Base-by-base conservation (phyloP, 2,329 filamentous ascomycete species). In the Fusarium verticillioides region DNA sequence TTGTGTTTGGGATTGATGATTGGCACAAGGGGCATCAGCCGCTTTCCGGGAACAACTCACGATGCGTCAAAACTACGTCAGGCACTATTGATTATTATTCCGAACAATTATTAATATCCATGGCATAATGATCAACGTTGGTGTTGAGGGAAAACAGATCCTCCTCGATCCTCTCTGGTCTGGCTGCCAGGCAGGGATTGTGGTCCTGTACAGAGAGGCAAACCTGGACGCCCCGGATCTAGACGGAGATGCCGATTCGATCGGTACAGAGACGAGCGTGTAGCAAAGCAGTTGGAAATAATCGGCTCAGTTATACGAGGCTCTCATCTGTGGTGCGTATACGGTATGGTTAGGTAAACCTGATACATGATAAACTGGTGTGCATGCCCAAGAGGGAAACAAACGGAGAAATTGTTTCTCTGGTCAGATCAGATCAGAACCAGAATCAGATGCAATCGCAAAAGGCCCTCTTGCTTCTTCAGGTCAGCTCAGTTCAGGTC, bases 51-150 rank as follows among this genome's bases (percentile, higher is more conserved):
- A 73, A 74, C 71, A 61, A 72, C 47, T 67, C 66, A 74, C 63
- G 37, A 46, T 63, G 71, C 71, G 67, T 73, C 71, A 73, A 73
- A 50, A 43, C 56, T 69, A 73, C 71, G 71, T 72, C 71, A 73
- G 56, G 56, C 19, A 34, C 28, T 30, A 39, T 66, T 50, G 23
- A 26, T 21, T 28, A 46, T 44, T 62, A 59, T 59, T 26, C 56
- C 23, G 39, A 37, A 32, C 15, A 42, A 40, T 57, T 53, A 52
- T 63, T 46, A 36, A 32, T 42, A 60, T 63, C 43, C 21, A 62
- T 36, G 39, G 58, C 47, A 54, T 46, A 44, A 21, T 37, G 19
- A 39, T 46, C 21, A 54, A 16, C 36, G 28, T 32, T 37, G 64
- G 37, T 46, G 37, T 52, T 67, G 59, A 50, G 30, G 19, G 15